These are phyloP conservation scores for Marasmius tenuissimus DNA, from an alignment of 1,284 basidiomycete genomes.

Conservation along the genomic window DNA sequence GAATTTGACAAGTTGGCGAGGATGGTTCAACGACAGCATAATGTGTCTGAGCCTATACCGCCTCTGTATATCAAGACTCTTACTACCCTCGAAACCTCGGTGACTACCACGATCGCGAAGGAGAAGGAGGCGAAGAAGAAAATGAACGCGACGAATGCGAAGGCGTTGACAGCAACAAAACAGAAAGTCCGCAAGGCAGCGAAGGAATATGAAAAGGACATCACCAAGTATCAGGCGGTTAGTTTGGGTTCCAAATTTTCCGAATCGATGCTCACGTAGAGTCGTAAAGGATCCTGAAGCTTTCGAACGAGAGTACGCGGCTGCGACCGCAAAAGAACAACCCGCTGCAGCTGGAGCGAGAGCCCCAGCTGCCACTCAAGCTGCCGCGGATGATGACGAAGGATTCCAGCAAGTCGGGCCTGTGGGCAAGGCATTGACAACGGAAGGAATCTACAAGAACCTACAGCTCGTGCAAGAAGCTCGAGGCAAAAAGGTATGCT, in stretches of 20 bases:
- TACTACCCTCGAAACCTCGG: conserved; percentile 73
- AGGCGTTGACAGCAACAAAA: conserved; percentile 94
- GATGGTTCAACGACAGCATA: conserved; percentile 88
- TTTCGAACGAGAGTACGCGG: conserved; percentile 78
- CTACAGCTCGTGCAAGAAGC: conserved; percentile 92
- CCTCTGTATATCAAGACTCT: conserved; percentile 85
- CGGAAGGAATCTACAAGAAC: conserved; percentile 93
- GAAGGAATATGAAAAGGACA: conserved; percentile 87
- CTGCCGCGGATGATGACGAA: conserved; percentile 51
- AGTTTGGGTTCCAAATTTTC: conserved; percentile 20
- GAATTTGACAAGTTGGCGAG: conserved; percentile 96
- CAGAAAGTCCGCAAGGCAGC: conserved; percentile 92
- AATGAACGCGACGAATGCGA: conserved; percentile 94
- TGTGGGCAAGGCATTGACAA: conserved; percentile 84
- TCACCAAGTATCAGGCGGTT: conserved; percentile 82
- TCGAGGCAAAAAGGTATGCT: conserved; percentile 88
- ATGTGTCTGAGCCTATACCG: conserved; percentile 85
- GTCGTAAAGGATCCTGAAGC: conserved; percentile 77
- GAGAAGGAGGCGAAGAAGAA: conserved; percentile 96
- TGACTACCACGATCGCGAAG: conserved; percentile 75
- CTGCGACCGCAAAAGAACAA: conserved; percentile 50
- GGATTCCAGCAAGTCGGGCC: conserved; percentile 93
- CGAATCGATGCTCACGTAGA: conserved; percentile 2
- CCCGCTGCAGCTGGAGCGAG: conserved; percentile 29
- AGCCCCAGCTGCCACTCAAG: conserved; percentile 15